Conservation (phyloP, 2,329 filamentous ascomycete genomes). For the Aspergillus carbonarius region DNA sequence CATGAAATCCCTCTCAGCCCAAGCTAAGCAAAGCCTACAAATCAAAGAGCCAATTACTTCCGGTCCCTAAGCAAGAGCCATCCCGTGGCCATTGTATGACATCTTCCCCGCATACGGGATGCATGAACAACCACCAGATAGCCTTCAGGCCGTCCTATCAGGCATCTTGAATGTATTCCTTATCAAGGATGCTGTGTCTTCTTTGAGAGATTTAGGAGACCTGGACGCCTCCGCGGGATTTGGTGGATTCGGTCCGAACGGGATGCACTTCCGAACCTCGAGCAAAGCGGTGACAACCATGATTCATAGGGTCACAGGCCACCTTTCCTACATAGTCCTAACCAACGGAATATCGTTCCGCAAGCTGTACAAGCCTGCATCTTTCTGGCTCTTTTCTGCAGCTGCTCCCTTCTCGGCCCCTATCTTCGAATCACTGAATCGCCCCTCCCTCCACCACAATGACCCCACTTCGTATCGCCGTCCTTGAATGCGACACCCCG, state of each 20-base stretch:
- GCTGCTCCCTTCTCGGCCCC: background rate
- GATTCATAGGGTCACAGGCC: background rate
- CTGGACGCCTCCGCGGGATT: background rate
- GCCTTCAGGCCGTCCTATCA: background rate
- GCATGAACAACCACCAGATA: background rate
- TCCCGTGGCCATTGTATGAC: background rate
- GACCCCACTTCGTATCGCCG: slow-evolving; percentile 69
- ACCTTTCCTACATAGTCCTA: background rate
- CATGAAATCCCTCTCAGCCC: background rate
- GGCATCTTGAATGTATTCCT: background rate
- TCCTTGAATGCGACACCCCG: slow-evolving; percentile 85
- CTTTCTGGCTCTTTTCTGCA: background rate
- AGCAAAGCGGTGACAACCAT: background rate
- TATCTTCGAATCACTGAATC: background rate
- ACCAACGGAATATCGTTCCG: background rate
- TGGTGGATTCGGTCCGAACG: background rate
- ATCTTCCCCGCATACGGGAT: background rate
- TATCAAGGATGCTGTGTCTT: background rate
- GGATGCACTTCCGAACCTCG: background rate
- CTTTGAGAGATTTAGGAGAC: background rate
- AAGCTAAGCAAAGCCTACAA: background rate
- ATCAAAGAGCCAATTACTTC: background rate
- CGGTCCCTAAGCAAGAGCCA: background rate
- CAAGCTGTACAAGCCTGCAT: background rate
- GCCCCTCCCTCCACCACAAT: slow-evolving; percentile 21